Evolutionary conservation across 352 stramenopile genomes (phyloP).

Genomic region (Phytophthora meadii): DNA sequence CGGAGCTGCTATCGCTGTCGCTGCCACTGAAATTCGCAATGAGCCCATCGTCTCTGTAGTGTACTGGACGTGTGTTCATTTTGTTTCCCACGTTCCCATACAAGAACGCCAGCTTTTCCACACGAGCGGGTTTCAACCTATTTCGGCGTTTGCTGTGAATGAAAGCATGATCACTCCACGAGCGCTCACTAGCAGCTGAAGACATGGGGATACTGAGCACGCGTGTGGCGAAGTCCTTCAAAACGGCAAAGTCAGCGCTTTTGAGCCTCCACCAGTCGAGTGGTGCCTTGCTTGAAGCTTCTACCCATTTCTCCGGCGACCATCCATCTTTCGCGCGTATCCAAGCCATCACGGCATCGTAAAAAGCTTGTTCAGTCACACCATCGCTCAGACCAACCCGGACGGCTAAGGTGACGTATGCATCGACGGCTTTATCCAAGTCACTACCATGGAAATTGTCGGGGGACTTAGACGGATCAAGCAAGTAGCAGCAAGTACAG

Average conservation of each 20-base stretch:
- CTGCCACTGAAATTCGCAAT: too few species aligned
- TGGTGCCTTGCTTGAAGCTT: neutral
- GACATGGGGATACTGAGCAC: slow-evolving; percentile 18
- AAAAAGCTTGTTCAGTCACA: neutral
- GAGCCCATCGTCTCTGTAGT: too few species aligned
- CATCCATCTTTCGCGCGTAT: slow-evolving; percentile 9
- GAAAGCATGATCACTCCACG: slow-evolving; percentile 22
- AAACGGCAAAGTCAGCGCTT: neutral
- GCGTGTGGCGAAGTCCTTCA: slow-evolving; percentile 1
- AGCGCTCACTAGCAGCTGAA: slow-evolving; percentile 24
- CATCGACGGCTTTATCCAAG: neutral
- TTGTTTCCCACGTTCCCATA: slow-evolving; percentile 2
- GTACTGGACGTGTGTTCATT: too few species aligned
- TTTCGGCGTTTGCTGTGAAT: slow-evolving; percentile 24
- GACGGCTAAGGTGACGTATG: neutral
- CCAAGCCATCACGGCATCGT: neutral
- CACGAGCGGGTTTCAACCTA: slow-evolving; percentile 2
- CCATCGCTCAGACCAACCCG: neutral
- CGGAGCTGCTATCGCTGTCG: too few species aligned
- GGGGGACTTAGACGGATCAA: neutral
- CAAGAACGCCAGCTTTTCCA: slow-evolving; percentile 27
- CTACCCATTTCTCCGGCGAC: neutral
- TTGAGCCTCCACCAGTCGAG: slow-evolving; percentile 23
- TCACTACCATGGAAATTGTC: neutral
- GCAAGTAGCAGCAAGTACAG: neutral